Evolutionary conservation across 2,329 filamentous ascomycete species (phyloP), one percentile per base, ranked within the genome.

Genomic region (Penicillium carneum): DNA sequence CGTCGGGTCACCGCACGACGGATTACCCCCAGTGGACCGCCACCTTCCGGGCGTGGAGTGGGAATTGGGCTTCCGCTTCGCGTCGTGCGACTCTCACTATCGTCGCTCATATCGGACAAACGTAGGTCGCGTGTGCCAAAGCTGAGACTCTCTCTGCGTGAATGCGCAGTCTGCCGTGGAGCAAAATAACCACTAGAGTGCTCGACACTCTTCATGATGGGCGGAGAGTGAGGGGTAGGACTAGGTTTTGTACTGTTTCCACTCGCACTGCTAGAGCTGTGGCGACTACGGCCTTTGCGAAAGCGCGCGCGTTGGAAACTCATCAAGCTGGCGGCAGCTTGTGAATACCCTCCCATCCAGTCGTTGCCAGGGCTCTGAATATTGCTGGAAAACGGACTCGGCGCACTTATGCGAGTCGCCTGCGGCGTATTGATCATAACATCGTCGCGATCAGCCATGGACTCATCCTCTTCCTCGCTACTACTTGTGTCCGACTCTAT

Each of bases 61-160:
- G 69, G 71, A 23, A 71, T 71, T 7, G 78, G 77, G 59, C 77
- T 79, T 38, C 73, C 72, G 62, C 74, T 70, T 61, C 77, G 72
- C 23, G 66, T 43, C 34, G 62, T 64, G 36, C 74, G 69, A 62
- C 59, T 84, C 62, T 94, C 91, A 14, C 91, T 90, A 72, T 89
- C 91, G 70, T 97, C 93, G 68, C 89, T 93, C 4, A 92, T 86
- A 55, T 87, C 88, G 11, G 86, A 88, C 23, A 97, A 90, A 66
- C 95, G 90, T 20, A 97, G 80, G 70, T 96, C 92, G 68, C 95
- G 93, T 16, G 93, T 93, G 39, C 93, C 92, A 81, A 95, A 88
- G 67, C 91, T 96, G 62, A 98, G 88, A 75, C 92, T 97, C 77
- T 97, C 93, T 45, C 94, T 85, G 46, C 94, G 85, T 9, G 90